phyloP scores from a whole-genome alignment of 31 red algal genomes.

The Odonthalia washingtoniensis region DNA sequence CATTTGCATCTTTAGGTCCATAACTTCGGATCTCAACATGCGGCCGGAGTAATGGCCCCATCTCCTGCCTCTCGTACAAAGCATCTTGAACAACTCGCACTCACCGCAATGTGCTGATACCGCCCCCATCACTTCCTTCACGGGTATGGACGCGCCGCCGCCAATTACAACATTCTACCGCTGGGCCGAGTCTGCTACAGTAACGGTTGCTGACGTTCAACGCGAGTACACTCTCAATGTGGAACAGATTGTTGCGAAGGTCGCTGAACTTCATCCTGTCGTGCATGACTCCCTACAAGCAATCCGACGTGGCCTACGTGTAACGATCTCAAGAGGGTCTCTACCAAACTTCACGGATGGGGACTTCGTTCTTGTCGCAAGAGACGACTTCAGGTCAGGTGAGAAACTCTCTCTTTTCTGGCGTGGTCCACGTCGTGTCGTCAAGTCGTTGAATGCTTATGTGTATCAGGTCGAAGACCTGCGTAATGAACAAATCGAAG shows the following conservation, averaged over 20 bases:
- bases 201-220: not conserved
- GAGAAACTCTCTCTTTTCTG: conserved; percentile 12
- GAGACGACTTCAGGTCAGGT: not conserved
- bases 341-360: conserved; percentile 7
- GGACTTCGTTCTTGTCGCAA: conserved; percentile 23
- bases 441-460: conserved; percentile 20
- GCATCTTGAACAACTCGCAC: not conserved
- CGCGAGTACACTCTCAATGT: conserved; percentile 5
- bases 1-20: conserved; percentile 10
- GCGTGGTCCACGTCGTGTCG: conserved; percentile 11
- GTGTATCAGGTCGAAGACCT: conserved; percentile 17
- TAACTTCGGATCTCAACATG: not conserved
- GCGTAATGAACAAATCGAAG: not conserved
- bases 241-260: not conserved
- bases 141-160: not conserved
- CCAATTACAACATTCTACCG: conserved; percentile 8
- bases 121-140: not conserved
- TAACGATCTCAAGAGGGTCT: not conserved
- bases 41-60: conserved; percentile 5
- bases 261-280: conserved; percentile 17
- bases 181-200: not conserved
- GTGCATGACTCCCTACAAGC: not conserved
- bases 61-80: conserved; percentile 26
- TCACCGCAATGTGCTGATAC: conserved; percentile 1
- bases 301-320: not conserved